A percentile compares a stretch with the other conserved stretches of the same genome.
phyloP scores from a whole-genome alignment of 148 eudicot species.

The Rhododendron simsii region DNA sequence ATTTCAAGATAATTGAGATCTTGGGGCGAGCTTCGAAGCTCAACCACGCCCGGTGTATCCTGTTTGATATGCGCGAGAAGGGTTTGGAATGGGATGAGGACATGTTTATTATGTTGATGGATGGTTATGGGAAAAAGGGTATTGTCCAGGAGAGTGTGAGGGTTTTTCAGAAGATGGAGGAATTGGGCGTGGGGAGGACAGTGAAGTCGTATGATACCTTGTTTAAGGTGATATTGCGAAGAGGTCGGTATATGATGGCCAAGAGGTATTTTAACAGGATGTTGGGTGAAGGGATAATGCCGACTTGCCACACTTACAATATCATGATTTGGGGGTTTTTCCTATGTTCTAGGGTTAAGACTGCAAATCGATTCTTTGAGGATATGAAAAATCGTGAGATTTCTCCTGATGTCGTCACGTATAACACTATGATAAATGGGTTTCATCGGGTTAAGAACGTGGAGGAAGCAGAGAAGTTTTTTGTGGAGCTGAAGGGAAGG shows the following conservation, averaged over 20 bases:
- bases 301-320: conserved; percentile 71
- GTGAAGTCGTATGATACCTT: conserved; percentile 61
- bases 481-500: conserved; percentile 86
- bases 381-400: conserved; percentile 76
- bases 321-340: conserved; percentile 87
- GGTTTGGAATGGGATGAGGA: conserved; percentile 77
- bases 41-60: conserved; percentile 81
- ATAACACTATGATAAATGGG: conserved; percentile 84
- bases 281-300: conserved; percentile 73
- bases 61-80: conserved; percentile 77
- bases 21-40: conserved; percentile 59
- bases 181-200: conserved; percentile 60
- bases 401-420: conserved; percentile 75
- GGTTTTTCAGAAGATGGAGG: conserved; percentile 70
- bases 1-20: conserved; percentile 68
- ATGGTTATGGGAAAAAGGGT: conserved; percentile 65
- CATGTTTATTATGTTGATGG: conserved; percentile 75
- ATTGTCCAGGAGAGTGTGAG: conserved; percentile 90
- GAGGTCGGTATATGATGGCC: conserved; percentile 92
- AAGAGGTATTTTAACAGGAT: conserved; percentile 89
- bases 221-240: conserved; percentile 75
- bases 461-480: conserved; percentile 80
- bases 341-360: conserved; percentile 49
- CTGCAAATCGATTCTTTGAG: conserved; percentile 73
- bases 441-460: conserved; percentile 53